Evolutionary conservation across 164 flowering plant genomes (phyloP).

Genomic region (Kalanchoe fedtschenkoi): DNA sequence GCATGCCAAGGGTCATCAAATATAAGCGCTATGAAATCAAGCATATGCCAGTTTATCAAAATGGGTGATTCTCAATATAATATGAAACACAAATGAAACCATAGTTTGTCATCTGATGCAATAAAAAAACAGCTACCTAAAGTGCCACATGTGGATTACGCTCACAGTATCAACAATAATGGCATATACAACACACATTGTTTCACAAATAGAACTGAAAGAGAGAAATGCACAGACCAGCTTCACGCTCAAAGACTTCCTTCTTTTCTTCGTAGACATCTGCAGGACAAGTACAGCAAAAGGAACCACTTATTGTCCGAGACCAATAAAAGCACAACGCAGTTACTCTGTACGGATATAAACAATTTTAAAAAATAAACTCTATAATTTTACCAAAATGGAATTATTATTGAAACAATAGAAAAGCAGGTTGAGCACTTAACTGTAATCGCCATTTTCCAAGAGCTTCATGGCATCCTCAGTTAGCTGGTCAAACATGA

Average conservation of each 20-base stretch:
- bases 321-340: background rate
- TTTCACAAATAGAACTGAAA: background rate
- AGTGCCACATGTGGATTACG: background rate
- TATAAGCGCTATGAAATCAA: no score
- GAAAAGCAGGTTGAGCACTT: constrained; percentile 17
- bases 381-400: background rate
- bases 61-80: no score
- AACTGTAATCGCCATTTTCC: constrained; percentile 91
- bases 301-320: background rate
- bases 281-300: constrained; percentile 21
- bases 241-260: constrained; percentile 78
- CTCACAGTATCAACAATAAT: background rate
- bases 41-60: no score
- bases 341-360: background rate
- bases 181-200: background rate
- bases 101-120: background rate
- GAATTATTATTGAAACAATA: no score
- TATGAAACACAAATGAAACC: background rate
- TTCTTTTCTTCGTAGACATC: constrained; percentile 79
- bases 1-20: no score
- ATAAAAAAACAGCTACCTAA: background rate
- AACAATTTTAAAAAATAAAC: background rate
- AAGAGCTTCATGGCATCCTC: constrained; percentile 84
- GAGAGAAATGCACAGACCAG: constrained; percentile 37
- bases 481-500: constrained; percentile 82